phyloP scores from a whole-genome alignment of 2,329 filamentous ascomycete species.

The Pseudogymnoascus sp. region DNA sequence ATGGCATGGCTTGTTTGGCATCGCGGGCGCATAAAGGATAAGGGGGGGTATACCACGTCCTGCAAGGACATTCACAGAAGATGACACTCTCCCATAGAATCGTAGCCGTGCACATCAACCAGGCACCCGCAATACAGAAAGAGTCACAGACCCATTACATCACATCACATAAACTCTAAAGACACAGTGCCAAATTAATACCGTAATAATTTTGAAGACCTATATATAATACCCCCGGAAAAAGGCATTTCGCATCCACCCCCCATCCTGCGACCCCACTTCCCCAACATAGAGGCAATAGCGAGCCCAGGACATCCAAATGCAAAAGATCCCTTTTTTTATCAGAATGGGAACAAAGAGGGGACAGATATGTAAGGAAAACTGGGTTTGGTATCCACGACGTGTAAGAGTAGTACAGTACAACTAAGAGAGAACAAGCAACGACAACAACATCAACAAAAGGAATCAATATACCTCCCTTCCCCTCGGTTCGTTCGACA shows the following conservation, averaged over 20 bases:
- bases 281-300: neutral
- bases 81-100: neutral
- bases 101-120: neutral
- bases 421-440: neutral
- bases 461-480: neutral
- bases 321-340: neutral
- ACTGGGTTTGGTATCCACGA: neutral
- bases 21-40: neutral
- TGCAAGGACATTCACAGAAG: neutral
- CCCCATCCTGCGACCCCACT: neutral
- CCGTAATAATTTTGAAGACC: conserved; percentile 6
- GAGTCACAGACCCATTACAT: neutral
- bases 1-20: neutral
- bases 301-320: neutral
- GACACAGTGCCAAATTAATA: neutral
- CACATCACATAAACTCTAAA: neutral
- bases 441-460: neutral
- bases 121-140: neutral
- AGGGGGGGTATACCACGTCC: neutral
- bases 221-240: neutral
- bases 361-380: neutral
- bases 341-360: neutral
- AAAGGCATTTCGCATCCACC: neutral
- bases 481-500: too few relatives aligned
- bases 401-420: neutral